These are phyloP conservation scores for Cicer yamashitae DNA, from an alignment of 306 rosid genomes.

Conservation along the genomic window DNA sequence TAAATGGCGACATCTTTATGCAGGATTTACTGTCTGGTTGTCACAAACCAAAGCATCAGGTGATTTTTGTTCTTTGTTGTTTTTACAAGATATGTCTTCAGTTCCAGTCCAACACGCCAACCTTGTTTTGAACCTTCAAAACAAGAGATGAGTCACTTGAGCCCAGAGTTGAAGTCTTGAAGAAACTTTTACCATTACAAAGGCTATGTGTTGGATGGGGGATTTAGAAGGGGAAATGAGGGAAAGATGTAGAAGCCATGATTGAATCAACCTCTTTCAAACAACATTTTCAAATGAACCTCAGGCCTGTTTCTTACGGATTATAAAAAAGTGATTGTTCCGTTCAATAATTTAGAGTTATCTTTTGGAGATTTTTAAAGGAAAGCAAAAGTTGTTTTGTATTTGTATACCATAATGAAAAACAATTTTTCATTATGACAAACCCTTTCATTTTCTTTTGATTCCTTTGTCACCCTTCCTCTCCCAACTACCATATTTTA, in stretches of 20 bases:
- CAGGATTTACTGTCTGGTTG: conserved; percentile 91
- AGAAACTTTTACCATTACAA: conserved; percentile 7
- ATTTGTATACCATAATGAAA: no score
- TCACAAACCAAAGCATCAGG: conserved; percentile 85
- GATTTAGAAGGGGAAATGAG: background rate
- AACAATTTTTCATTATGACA: no score
- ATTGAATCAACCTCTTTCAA: background rate
- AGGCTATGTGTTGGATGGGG: conserved; percentile 4
- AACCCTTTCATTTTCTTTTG: background rate
- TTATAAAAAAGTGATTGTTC: no score
- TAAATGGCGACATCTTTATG: conserved; percentile 84
- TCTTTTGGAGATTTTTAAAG: no score
- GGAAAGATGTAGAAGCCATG: background rate
- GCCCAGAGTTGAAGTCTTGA: conserved; percentile 12
- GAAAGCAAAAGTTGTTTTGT: no score
- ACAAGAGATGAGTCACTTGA: conserved; percentile 19
- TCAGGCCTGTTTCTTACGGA: background rate
- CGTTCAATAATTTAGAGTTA: no score
- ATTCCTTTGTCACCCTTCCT: background rate
- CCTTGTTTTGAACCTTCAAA: conserved; percentile 41
- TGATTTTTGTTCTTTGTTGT: conserved; percentile 38
- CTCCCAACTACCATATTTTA: conserved; percentile 11
- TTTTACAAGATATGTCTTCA: conserved; percentile 31
- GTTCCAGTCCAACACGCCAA: background rate
- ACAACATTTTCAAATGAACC: background rate